These are phyloP conservation scores for Geranium rotundifolium DNA, from an alignment of 345 rosid genomes.

Conservation along the genomic window DNA sequence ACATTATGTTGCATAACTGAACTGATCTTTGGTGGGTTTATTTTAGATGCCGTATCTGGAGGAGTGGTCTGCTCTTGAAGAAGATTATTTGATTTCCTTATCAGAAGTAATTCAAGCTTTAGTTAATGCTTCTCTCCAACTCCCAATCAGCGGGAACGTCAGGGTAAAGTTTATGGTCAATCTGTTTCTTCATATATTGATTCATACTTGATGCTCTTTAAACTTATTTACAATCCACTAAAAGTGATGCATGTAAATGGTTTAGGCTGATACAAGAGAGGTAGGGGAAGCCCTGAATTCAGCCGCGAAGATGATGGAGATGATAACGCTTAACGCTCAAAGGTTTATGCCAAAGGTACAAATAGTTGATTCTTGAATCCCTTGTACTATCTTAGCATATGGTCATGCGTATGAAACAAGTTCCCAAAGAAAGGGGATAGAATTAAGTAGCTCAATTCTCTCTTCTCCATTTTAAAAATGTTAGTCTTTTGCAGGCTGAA, in stretches of 20 bases:
- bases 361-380: not conserved
- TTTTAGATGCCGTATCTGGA: conserved; percentile 65
- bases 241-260: not conserved
- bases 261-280: conserved; percentile 53
- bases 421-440: not conserved
- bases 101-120: conserved; percentile 54
- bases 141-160: conserved; percentile 46
- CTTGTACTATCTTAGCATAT: not conserved
- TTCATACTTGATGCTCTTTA: not conserved
- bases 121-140: conserved; percentile 41
- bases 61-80: conserved; percentile 48
- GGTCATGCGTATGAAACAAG: not conserved
- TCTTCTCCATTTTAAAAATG: not conserved
- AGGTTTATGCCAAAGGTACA: conserved; percentile 50
- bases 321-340: conserved; percentile 31
- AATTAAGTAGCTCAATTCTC: not conserved
- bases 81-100: conserved; percentile 41
- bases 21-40: not conserved
- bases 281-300: conserved; percentile 49
- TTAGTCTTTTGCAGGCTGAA: conserved; percentile 42
- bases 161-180: conserved; percentile 23
- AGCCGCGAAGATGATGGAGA: conserved; percentile 49
- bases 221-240: not conserved
- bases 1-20: not conserved
- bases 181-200: not conserved